Evolutionary conservation across 2,329 filamentous ascomycete genomes (phyloP).

Genomic region (Stromatinia cepivora): DNA sequence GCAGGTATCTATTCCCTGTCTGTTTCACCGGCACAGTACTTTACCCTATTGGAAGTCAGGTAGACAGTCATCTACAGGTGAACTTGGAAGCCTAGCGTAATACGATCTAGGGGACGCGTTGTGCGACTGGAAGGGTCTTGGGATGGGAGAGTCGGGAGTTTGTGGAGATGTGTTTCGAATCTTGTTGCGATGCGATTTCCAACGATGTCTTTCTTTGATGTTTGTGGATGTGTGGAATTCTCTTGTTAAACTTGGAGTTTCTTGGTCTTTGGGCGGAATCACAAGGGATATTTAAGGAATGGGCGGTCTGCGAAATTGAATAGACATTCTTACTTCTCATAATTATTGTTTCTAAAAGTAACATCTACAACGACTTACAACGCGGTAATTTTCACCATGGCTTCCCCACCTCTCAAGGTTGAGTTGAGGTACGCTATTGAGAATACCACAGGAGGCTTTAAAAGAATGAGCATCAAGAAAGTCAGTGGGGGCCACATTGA

Average conservation of each 20-base stretch:
- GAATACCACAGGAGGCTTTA: background rate
- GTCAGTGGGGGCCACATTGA: background rate
- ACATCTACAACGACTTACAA: too few relatives aligned
- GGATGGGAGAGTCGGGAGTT: background rate
- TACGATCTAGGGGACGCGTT: background rate
- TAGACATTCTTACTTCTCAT: too few relatives aligned
- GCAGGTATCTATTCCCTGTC: too few relatives aligned
- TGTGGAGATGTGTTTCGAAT: background rate
- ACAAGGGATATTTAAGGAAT: background rate
- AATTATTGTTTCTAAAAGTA: too few relatives aligned
- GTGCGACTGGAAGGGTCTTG: background rate
- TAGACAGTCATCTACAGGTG: too few relatives aligned
- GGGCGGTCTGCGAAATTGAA: background rate
- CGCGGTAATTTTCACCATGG: too few relatives aligned
- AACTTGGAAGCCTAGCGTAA: too few relatives aligned
- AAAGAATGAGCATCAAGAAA: constrained; percentile 8
- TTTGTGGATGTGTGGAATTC: background rate
- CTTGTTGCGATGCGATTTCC: background rate
- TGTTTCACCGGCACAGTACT: too few relatives aligned
- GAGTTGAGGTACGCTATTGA: background rate
- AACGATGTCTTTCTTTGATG: background rate
- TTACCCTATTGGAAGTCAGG: too few relatives aligned
- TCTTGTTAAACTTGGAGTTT: background rate
- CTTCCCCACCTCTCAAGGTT: background rate
- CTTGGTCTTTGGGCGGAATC: too few relatives aligned